A percentile compares a stretch with the other conserved stretches of the same genome.
Conservation (phyloP, 495 filamentous ascomycete genomes). For the Podospora bellae-mahoneyi region DNA sequence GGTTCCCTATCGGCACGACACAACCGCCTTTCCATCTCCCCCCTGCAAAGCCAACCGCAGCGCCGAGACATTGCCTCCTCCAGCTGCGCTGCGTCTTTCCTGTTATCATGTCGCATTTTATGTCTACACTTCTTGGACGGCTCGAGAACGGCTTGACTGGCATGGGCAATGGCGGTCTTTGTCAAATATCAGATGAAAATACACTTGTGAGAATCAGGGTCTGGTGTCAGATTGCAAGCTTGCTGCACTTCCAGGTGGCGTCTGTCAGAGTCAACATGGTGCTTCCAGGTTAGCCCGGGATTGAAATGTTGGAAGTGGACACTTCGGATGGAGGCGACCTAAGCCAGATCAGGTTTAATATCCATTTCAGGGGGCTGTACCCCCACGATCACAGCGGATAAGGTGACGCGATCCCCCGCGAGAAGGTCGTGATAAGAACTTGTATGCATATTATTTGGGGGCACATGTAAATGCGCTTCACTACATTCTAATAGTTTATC, state of each 20-base stretch:
- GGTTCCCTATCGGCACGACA: not conserved
- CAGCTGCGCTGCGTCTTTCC: not conserved
- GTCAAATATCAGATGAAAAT: not conserved
- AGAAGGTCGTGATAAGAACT: not conserved
- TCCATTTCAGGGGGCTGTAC: not conserved
- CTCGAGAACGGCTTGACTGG: not conserved
- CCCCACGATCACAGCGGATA: conserved; percentile 5
- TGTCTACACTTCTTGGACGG: not conserved
- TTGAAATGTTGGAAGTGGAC: not conserved
- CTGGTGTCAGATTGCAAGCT: not conserved
- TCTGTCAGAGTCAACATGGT: not conserved
- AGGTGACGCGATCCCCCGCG: not conserved
- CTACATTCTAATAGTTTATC: not conserved
- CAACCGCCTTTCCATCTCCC: not conserved
- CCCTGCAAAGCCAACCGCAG: not conserved
- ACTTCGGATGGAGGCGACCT: not conserved
- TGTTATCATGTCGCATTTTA: conserved; percentile 3
- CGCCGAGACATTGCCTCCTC: not conserved
- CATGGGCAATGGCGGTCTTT: not conserved
- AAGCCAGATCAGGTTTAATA: conserved; percentile 1
- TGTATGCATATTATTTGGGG: not conserved
- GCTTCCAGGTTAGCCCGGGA: not conserved
- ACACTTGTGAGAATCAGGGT: not conserved
- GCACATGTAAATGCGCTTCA: not conserved
- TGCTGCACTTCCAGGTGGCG: not conserved